phyloP scores from a whole-genome alignment of 2,329 filamentous ascomycete species.

The Lasiodiplodia citricola region DNA sequence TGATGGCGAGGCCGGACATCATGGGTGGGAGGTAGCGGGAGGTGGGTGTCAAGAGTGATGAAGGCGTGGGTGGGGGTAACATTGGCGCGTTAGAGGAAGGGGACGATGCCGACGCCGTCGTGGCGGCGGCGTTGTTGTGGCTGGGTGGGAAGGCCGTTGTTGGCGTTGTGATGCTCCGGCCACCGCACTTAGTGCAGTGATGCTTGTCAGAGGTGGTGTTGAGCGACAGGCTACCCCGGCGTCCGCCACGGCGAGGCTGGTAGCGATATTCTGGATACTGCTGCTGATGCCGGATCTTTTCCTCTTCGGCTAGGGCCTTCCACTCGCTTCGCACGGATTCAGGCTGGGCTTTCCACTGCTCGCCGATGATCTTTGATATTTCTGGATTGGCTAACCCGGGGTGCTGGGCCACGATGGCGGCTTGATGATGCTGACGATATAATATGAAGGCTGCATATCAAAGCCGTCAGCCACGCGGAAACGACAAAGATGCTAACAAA shows the following conservation, averaged over 20 bases:
- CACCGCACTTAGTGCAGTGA: slow-evolving; percentile 73
- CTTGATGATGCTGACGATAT: slow-evolving; percentile 92
- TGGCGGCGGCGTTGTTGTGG: slow-evolving; percentile 51
- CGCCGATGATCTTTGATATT: slow-evolving; percentile 95
- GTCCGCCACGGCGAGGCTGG: slow-evolving; percentile 70
- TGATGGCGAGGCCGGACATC: slow-evolving; percentile 50
- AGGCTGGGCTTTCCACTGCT: slow-evolving; percentile 83
- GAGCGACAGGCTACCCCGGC: slow-evolving; percentile 41
- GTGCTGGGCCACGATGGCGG: slow-evolving; percentile 77
- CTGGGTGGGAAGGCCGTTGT: slow-evolving; percentile 56
- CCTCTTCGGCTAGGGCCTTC: slow-evolving; percentile 90
- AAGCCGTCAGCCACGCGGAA: slow-evolving; percentile 10
- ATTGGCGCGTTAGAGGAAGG: slow-evolving; percentile 34
- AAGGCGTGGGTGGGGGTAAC: slow-evolving; percentile 45
- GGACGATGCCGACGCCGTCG: slow-evolving; percentile 54
- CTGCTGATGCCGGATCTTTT: slow-evolving; percentile 85
- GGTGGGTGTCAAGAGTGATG: slow-evolving; percentile 40
- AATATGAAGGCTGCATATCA: slow-evolving; percentile 84
- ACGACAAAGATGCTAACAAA: slow-evolving; percentile 28
- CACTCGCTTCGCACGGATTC: slow-evolving; percentile 80
- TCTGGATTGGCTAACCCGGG: slow-evolving; percentile 94
- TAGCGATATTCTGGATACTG: slow-evolving; percentile 96
- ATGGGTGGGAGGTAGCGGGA: slow-evolving; percentile 40
- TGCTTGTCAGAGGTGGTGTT: slow-evolving; percentile 49
- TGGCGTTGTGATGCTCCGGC: slow-evolving; percentile 68